These are phyloP conservation scores for Aspergillus sp. DNA, from an alignment of 2,329 filamentous ascomycete genomes.

Conservation along the genomic window DNA sequence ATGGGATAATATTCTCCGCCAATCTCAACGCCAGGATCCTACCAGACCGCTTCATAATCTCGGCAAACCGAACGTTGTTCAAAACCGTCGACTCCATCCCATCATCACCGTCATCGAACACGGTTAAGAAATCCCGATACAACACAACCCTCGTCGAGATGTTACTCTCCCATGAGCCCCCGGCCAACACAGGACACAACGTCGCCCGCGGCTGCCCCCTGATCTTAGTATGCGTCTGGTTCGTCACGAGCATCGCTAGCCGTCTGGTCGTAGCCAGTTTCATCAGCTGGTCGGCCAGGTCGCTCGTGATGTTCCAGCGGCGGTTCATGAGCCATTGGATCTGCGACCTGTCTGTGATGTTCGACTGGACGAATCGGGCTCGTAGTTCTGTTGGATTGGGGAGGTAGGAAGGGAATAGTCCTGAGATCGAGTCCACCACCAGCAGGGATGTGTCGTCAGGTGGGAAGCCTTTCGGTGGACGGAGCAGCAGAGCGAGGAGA, in stretches of 20 bases:
- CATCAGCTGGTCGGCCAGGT: slow-evolving; percentile 52
- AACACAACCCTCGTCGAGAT: slow-evolving; percentile 65
- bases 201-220: slow-evolving; percentile 57
- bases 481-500: slow-evolving; percentile 62
- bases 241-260: slow-evolving; percentile 66
- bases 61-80: slow-evolving; percentile 50
- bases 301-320: slow-evolving; percentile 56
- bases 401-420: slow-evolving; percentile 67
- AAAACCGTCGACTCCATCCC: slow-evolving; percentile 28
- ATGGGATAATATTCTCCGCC: slow-evolving; percentile 29
- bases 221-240: slow-evolving; percentile 76
- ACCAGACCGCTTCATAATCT: slow-evolving; percentile 58
- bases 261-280: slow-evolving; percentile 67
- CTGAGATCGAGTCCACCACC: slow-evolving; percentile 70
- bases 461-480: slow-evolving; percentile 57
- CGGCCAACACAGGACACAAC: slow-evolving; percentile 66
- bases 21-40: slow-evolving; percentile 27
- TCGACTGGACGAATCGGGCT: slow-evolving; percentile 17
- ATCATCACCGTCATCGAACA: slow-evolving; percentile 16
- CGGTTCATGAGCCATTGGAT: slow-evolving; percentile 27
- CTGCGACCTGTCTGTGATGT: slow-evolving; percentile 35
- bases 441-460: slow-evolving; percentile 58
- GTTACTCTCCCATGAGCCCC: slow-evolving; percentile 70
- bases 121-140: slow-evolving; percentile 63
- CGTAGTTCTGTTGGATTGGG: slow-evolving; percentile 47